These are phyloP conservation scores for Penstemon eatonii DNA, from an alignment of 257 asterid species.

Conservation along the genomic window DNA sequence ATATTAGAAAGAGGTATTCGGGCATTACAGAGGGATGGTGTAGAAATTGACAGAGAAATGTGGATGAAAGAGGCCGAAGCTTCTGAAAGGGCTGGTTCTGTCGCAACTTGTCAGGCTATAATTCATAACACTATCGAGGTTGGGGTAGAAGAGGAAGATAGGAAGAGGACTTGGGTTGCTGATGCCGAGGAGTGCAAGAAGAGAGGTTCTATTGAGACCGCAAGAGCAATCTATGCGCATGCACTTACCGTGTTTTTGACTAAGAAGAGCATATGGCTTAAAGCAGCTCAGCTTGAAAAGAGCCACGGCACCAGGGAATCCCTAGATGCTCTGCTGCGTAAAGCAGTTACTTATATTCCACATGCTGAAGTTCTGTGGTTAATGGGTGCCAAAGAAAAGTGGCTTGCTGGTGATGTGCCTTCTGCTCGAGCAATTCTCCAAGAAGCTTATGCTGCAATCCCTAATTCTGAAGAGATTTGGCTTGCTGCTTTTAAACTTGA, in stretches of 20 bases:
- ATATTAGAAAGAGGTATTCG: constrained; percentile 81
- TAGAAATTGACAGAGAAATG: constrained; percentile 83
- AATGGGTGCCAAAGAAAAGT: constrained; percentile 97
- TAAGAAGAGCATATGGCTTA: constrained; percentile 96
- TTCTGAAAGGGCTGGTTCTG: constrained; percentile 90
- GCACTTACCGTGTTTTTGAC: constrained; percentile 77
- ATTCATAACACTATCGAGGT: constrained; percentile 73
- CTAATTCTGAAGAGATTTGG: constrained; percentile 95
- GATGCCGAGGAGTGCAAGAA: constrained; percentile 96
- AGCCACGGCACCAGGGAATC: constrained; percentile 89
- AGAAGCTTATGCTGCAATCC: constrained; percentile 97
- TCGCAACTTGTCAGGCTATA: constrained; percentile 81
- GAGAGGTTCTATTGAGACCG: constrained; percentile 90
- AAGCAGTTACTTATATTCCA: constrained; percentile 87
- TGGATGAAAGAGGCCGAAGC: constrained; percentile 99
- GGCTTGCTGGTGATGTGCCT: constrained; percentile 98
- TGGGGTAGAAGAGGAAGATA: constrained; percentile 93
- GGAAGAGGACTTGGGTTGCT: constrained; percentile 96
- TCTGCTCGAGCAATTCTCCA: constrained; percentile 90
- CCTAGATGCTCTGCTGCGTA: constrained; percentile 72
- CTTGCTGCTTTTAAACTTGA: constrained; percentile 98
- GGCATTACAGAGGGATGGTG: constrained; percentile 78
- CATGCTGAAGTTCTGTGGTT: constrained; percentile 91
- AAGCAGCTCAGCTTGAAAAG: constrained; percentile 97
- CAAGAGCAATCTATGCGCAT: constrained; percentile 82